These are phyloP conservation scores for Naganishia antarctica DNA, from an alignment of 768 basidiomycete genomes.

Conservation along the genomic window DNA sequence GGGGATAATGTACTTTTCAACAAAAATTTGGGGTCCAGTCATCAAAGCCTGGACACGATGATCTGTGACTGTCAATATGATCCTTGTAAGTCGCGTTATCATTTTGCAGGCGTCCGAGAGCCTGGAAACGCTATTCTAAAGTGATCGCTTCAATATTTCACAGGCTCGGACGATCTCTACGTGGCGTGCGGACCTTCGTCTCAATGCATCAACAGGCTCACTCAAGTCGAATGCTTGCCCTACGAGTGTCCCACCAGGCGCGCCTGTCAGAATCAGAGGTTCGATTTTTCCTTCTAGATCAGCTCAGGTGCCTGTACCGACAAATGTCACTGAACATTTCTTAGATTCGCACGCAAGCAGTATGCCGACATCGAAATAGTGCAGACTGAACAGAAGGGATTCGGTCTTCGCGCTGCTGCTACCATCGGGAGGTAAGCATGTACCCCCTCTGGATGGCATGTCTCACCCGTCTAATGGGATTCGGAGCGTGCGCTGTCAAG, in stretches of 20 bases:
- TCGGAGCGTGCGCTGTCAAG: constrained; percentile 51
- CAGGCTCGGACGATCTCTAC: constrained; percentile 60
- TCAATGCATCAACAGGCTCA: constrained; percentile 94
- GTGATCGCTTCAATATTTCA: neutral
- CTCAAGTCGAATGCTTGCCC: constrained; percentile 91
- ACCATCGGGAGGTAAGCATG: constrained; percentile 50
- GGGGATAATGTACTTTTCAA: constrained; percentile 78
- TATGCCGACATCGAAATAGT: constrained; percentile 87
- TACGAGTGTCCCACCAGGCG: constrained; percentile 78
- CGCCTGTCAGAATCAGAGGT: constrained; percentile 93
- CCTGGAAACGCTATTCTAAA: too few species aligned
- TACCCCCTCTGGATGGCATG: neutral
- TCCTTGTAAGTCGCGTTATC: constrained; percentile 60
- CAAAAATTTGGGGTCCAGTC: constrained; percentile 75
- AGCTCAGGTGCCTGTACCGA: too few species aligned
- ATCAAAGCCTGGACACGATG: constrained; percentile 87
- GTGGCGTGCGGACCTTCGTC: constrained; percentile 77
- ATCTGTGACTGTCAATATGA: constrained; percentile 87
- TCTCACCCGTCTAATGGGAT: neutral
- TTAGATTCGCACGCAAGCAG: constrained; percentile 77
- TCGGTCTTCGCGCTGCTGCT: constrained; percentile 71
- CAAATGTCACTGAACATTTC: too few species aligned
- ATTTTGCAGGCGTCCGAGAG: too few species aligned
- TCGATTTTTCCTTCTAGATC: constrained; percentile 36
- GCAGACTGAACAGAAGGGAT: constrained; percentile 91